A percentile compares a stretch with the other conserved stretches of the same genome.
Evolutionary conservation across 495 filamentous ascomycete species (phyloP).

Genomic region (Aspergillus wentii): DNA sequence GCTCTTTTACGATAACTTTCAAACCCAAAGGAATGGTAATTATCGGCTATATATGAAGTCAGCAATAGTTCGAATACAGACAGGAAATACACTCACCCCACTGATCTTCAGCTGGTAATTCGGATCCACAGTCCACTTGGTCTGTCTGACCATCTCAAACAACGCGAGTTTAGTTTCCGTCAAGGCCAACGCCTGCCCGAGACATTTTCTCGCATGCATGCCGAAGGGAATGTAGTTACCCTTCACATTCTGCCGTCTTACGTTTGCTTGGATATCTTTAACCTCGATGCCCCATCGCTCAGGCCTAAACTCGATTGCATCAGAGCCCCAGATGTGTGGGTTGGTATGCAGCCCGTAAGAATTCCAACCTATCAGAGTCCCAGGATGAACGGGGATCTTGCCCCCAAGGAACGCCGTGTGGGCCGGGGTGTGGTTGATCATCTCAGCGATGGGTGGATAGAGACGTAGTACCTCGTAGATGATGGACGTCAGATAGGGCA

Average conservation of each 20-base stretch:
- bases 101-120: conserved; percentile 27
- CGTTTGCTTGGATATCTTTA: conserved; percentile 21
- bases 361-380: conserved; percentile 34
- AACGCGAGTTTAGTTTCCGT: conserved; percentile 27
- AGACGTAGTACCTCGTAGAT: conserved; percentile 36
- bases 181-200: conserved; percentile 32
- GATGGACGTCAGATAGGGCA: conserved; percentile 31
- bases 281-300: conserved; percentile 31
- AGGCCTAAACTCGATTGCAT: conserved; percentile 25
- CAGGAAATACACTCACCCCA: no score
- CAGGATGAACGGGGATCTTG: conserved; percentile 20
- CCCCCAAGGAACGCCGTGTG: conserved; percentile 15
- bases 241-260: conserved; percentile 22
- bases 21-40: neutral
- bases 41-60: neutral
- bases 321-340: conserved; percentile 20
- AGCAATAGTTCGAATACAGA: no score
- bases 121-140: conserved; percentile 25
- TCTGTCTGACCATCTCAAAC: conserved; percentile 23
- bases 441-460: conserved; percentile 33
- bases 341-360: conserved; percentile 29
- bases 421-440: conserved; percentile 27
- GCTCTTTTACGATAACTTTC: conserved; percentile 2
- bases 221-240: conserved; percentile 34
- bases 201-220: conserved; percentile 28